phyloP scores from a whole-genome alignment of 768 basidiomycete genomes.

The Sporobolomyces roseus region DNA sequence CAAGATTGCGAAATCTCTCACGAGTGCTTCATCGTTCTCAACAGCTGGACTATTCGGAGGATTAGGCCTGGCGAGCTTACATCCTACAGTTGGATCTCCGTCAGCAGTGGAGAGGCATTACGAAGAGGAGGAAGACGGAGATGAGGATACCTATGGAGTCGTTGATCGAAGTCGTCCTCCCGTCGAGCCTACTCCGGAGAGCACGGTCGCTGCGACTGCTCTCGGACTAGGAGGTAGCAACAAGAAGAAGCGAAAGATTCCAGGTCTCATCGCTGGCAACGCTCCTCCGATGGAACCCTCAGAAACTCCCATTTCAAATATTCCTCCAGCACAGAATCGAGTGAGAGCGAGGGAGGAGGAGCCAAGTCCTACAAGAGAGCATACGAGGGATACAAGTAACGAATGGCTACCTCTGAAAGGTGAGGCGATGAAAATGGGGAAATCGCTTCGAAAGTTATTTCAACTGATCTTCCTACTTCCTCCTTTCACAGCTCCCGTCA shows the following conservation, averaged over 20 bases:
- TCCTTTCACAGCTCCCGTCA: constrained; percentile 21
- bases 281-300: neutral
- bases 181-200: constrained; percentile 21
- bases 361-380: neutral
- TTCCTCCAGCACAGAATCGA: neutral
- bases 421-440: no score
- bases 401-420: constrained; percentile 28
- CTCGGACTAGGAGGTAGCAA: constrained; percentile 27
- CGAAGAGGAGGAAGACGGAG: constrained; percentile 34
- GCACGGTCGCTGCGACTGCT: constrained; percentile 12
- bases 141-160: constrained; percentile 33
- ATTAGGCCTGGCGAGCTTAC: constrained; percentile 29
- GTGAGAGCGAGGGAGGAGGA: constrained; percentile 8
- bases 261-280: constrained; percentile 16
- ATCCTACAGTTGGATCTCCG: constrained; percentile 11
- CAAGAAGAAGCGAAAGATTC: constrained; percentile 44
- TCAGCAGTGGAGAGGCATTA: constrained; percentile 14
- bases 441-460: no score
- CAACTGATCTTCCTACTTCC: neutral
- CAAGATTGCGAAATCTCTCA: constrained; percentile 30
- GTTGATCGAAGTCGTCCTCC: constrained; percentile 33
- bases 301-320: neutral
- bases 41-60: constrained; percentile 37
- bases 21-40: constrained; percentile 30
- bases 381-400: neutral